Evolutionary conservation across 768 basidiomycete species (phyloP).

Genomic region (Rhodotorula diobovata): DNA sequence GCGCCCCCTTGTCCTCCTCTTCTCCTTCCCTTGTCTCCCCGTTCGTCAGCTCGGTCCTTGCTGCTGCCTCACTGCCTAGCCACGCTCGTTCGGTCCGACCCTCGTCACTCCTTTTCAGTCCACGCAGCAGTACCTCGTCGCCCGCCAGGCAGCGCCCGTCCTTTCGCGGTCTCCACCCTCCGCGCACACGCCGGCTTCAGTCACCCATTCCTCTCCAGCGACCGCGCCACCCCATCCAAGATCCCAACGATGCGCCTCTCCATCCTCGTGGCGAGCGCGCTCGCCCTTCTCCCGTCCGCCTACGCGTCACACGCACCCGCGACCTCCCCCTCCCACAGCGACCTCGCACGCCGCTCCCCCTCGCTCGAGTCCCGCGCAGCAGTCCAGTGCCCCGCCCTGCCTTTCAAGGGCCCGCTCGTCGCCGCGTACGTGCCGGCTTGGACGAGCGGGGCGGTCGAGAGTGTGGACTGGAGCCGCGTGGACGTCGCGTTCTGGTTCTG

Average conservation of each 20-base stretch:
- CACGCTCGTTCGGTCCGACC: no score
- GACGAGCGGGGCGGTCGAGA: background rate
- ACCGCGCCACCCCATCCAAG: background rate
- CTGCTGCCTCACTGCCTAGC: no score
- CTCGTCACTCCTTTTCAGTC: background rate
- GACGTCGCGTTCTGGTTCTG: conserved; percentile 28
- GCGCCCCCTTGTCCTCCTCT: no score
- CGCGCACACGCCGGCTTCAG: no score
- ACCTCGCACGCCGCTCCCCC: background rate
- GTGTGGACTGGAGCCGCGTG: conserved; percentile 7
- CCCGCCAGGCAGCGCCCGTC: no score
- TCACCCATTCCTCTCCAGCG: no score
- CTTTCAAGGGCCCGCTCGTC: background rate
- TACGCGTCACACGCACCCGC: background rate
- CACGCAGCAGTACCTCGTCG: no score
- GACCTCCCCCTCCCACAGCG: background rate
- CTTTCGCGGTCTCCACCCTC: no score
- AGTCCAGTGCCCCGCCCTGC: background rate
- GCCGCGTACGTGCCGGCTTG: conserved; percentile 22
- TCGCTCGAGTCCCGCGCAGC: background rate
- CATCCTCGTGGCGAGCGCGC: background rate
- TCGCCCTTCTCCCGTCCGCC: background rate
- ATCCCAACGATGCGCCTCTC: background rate
- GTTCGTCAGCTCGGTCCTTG: no score
- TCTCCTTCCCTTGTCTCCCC: background rate